A percentile compares a stretch with the other conserved stretches of the same genome.
Evolutionary conservation across 352 stramenopile species (phyloP).

Genomic region (Elongisporangium prolatum): DNA sequence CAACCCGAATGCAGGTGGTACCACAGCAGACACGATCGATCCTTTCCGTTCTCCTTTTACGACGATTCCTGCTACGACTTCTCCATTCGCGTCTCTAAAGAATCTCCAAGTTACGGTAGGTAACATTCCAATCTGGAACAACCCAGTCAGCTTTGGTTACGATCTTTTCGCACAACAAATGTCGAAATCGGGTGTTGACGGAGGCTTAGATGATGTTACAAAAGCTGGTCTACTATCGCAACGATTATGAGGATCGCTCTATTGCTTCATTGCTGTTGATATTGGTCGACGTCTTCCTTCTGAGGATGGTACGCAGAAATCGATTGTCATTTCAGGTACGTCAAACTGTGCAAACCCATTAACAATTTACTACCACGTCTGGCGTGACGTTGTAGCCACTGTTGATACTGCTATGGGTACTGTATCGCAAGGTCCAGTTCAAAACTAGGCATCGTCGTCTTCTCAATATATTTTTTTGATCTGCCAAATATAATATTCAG

Average conservation of each 20-base stretch:
- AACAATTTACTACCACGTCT: slow-evolving; percentile 17
- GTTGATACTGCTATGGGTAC: slow-evolving; percentile 21
- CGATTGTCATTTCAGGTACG: slow-evolving; percentile 12
- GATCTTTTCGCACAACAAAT: slow-evolving; percentile 23
- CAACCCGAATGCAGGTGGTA: slow-evolving; percentile 3
- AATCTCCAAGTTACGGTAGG: slow-evolving; percentile 19
- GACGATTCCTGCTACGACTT: slow-evolving; percentile 10
- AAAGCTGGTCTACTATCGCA: slow-evolving; percentile 13
- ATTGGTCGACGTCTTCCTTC: slow-evolving; percentile 18
- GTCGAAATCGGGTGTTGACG: slow-evolving; percentile 16
- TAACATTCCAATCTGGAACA: slow-evolving; percentile 14
- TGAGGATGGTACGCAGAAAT: slow-evolving; percentile 19
- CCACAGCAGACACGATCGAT: neutral
- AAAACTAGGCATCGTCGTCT: too few species aligned
- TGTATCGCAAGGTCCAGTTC: slow-evolving; percentile 12
- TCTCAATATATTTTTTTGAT: too few species aligned
- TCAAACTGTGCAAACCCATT: slow-evolving; percentile 14
- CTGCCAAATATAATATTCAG: too few species aligned
- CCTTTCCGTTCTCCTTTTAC: neutral
- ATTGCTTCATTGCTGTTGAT: slow-evolving; percentile 21
- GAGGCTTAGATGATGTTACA: slow-evolving; percentile 15
- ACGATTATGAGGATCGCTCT: slow-evolving; percentile 15
- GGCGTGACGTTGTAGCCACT: slow-evolving; percentile 17
- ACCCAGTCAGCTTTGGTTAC: slow-evolving; percentile 16
- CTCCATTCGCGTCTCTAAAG: slow-evolving; percentile 12